A percentile compares a stretch with the other conserved stretches of the same genome.
These are phyloP conservation scores for Yarrowia sp. DNA, from an alignment of 805 yeast genomes.

Conservation along the genomic window DNA sequence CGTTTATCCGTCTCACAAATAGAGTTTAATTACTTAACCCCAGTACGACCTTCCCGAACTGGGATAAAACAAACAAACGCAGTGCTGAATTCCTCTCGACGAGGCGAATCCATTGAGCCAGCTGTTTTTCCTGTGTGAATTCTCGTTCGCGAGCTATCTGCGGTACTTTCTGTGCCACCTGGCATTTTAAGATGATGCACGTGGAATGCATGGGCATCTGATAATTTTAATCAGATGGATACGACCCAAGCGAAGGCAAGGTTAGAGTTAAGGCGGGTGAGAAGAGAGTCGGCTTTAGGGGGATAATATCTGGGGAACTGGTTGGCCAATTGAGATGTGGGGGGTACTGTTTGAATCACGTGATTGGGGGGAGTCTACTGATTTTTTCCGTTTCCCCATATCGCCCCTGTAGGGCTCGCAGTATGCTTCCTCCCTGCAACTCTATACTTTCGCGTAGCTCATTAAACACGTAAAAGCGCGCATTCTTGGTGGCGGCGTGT, in stretches of 20 bases:
- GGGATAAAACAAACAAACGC: not conserved
- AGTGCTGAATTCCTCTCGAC: not conserved
- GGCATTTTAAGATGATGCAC: not conserved
- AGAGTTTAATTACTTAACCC: constrained; percentile 1
- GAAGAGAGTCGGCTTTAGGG: not conserved
- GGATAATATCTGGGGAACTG: no score
- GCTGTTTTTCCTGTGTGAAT: not conserved
- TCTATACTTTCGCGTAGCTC: not conserved
- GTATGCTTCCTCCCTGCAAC: not conserved
- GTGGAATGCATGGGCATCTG: constrained; percentile 18
- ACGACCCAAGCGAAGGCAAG: constrained; percentile 15
- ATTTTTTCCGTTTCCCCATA: not conserved
- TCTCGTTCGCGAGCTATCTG: not conserved
- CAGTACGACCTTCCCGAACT: not conserved
- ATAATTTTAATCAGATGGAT: constrained; percentile 24
- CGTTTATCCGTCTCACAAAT: not conserved
- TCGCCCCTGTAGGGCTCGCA: not conserved
- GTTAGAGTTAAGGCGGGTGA: constrained; percentile 1
- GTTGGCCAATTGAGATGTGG: no score
- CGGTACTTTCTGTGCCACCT: not conserved
- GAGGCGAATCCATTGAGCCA: not conserved
- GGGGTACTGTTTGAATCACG: not conserved
- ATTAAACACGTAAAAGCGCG: constrained; percentile 17
- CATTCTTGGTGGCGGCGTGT: constrained; percentile 26
- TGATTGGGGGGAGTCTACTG: not conserved